Conservation (phyloP, 1,284 basidiomycete species). For the Ustilago tritici region DNA sequence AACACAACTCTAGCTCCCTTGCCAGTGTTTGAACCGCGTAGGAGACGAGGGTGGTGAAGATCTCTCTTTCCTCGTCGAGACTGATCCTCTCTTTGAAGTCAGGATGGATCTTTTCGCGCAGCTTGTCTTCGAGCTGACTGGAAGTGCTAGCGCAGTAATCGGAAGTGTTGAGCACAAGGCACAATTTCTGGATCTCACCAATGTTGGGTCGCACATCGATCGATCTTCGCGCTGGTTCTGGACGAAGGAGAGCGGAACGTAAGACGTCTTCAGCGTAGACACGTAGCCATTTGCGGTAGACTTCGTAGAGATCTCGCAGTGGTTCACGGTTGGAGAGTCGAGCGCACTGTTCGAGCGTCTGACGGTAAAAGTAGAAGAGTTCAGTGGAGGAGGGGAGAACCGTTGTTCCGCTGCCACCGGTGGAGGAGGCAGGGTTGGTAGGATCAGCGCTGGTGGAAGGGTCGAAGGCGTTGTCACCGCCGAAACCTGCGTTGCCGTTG, state of each 20-base stretch:
- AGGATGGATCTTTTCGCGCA: conserved; percentile 81
- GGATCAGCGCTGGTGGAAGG: conserved; percentile 72
- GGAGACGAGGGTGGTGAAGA: conserved; percentile 74
- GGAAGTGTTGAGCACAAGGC: conserved; percentile 89
- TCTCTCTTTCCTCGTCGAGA: conserved; percentile 85
- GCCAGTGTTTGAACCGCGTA: conserved; percentile 57
- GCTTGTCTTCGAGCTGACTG: conserved; percentile 90
- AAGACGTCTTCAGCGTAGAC: conserved; percentile 87
- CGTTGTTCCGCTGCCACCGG: conserved; percentile 75
- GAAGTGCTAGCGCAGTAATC: conserved; percentile 97
- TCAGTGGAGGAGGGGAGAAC: conserved; percentile 95
- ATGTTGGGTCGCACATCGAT: conserved; percentile 55
- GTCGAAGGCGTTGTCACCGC: conserved; percentile 73
- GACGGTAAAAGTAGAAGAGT: conserved; percentile 95
- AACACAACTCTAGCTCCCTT: conserved; percentile 53
- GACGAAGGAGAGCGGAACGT: conserved; percentile 79
- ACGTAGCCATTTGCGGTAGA: conserved; percentile 90
- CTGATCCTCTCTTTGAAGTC: conserved; percentile 82
- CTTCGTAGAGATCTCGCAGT: conserved; percentile 59
- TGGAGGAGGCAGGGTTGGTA: conserved; percentile 69
- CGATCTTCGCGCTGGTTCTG: conserved; percentile 49
- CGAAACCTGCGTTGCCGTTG: conserved; percentile 33
- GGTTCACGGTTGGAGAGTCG: conserved; percentile 70
- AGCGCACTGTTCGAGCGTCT: conserved; percentile 92
- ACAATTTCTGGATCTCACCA: conserved; percentile 59